A percentile compares a stretch with the other conserved stretches of the same genome.
Conservation (phyloP, 306 rosid genomes). For the Myrica gale region DNA sequence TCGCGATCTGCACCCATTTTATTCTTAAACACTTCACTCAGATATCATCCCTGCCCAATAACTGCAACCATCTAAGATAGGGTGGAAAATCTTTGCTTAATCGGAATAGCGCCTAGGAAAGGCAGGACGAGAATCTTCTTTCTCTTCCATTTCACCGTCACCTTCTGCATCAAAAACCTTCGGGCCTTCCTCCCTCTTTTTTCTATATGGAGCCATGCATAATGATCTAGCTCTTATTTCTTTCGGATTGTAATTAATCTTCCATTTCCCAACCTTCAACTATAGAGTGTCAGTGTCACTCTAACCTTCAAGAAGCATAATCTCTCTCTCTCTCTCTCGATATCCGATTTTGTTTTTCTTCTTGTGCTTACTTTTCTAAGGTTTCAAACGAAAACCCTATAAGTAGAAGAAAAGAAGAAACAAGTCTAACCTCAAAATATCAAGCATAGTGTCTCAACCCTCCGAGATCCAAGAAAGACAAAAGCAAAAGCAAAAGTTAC, state of each 20-base stretch:
- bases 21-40: slow-evolving; percentile 10
- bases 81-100: background rate
- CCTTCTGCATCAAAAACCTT: background rate
- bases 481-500: background rate
- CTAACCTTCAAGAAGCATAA: background rate
- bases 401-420: background rate
- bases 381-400: slow-evolving; percentile 35
- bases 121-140: background rate
- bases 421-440: background rate
- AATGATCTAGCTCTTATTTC: slow-evolving; percentile 23
- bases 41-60: slow-evolving; percentile 25
- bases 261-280: background rate
- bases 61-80: background rate
- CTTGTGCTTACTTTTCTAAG: background rate
- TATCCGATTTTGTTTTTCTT: background rate
- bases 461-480: background rate
- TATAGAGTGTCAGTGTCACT: background rate
- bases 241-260: background rate
- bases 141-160: background rate
- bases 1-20: slow-evolving; percentile 6
- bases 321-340: slow-evolving; percentile 18
- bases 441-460: background rate
- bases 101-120: slow-evolving; percentile 8
- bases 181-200: background rate
- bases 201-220: slow-evolving; percentile 34